Evolutionary conservation across 2,329 filamentous ascomycete genomes (phyloP), one percentile per base, ranked within the genome.

Genomic region (Juglanconis sp.): DNA sequence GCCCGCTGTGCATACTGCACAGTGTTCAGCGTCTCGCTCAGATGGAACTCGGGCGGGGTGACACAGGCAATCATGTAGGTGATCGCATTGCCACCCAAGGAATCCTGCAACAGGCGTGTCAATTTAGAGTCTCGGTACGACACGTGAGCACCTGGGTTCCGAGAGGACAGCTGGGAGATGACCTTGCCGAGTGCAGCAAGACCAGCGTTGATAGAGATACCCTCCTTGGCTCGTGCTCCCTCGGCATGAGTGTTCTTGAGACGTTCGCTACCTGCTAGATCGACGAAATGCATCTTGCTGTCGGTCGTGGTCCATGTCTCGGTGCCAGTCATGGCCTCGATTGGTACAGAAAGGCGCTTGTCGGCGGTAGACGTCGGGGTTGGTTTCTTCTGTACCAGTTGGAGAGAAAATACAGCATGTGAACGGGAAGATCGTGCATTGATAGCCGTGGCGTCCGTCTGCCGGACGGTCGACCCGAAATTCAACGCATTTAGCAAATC

Each of bases 1-100:
- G 95, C 96, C 65, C 95, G 87, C 77, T 98, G 95, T 6, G 95
- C 95, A 75, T 99, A 99, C 73, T 97, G 91, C 30, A 99, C 91
- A 0, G 95, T 99, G 73, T 99, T 99, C 60, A 99, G 80, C 0
- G 96, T 98, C 76, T 99, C 95, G 76, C 93, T 98, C 49, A 99
- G 80, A 73, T 99, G 95, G 71, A 99, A 99, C 72, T 97, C 93
- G 13, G 94, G 92, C 0, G 93, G 94, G 1, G 94, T 99, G 35
- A 99, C 93, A 76, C 95, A 99, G 8, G 95, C 95, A 76, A 99
- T 95, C 95, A 99, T 98, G 77, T 98, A 99, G 0, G 95, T 99
- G 71, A 97, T 96, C 40, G 95, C 95, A 72, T 96, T 98, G 4
- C 95, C 95, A 60, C 95, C 95, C 5, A 99, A 82, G 0, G 95